Percentiles rank a stretch among this genome's conserved stretches.
Evolutionary conservation across 345 rosid genomes (phyloP).

Genomic region (Gossypium stocksii): DNA sequence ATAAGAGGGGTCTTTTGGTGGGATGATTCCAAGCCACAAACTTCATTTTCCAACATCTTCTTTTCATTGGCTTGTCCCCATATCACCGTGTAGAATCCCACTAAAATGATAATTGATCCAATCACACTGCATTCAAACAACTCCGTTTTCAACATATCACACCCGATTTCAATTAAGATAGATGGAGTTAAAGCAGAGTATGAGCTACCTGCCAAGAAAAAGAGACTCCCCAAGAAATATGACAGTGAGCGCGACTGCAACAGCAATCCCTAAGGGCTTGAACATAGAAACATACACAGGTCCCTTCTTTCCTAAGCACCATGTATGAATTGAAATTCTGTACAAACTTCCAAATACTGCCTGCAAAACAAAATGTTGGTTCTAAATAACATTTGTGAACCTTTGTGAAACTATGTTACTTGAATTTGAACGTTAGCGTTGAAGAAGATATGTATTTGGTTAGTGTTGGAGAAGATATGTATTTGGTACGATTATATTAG

Average conservation of each 20-base stretch:
- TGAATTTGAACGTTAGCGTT: too few relatives aligned
- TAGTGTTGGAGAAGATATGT: too few relatives aligned
- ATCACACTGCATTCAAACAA: conserved; percentile 11
- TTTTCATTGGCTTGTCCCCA: conserved; percentile 20
- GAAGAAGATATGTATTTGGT: too few relatives aligned
- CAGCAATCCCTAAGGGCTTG: conserved; percentile 41
- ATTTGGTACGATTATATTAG: too few relatives aligned
- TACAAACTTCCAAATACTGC: conserved; percentile 36
- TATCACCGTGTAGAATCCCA: conserved; percentile 15
- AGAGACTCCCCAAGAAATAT: conserved; percentile 31
- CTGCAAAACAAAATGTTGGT: conserved; percentile 10
- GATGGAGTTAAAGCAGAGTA: background rate
- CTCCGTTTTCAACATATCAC: too few relatives aligned
- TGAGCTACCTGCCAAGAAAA: conserved; percentile 37
- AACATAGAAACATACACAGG: conserved; percentile 42
- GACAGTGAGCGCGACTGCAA: conserved; percentile 28
- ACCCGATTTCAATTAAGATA: too few relatives aligned
- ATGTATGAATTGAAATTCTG: conserved; percentile 31
- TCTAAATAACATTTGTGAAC: background rate
- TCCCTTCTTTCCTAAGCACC: conserved; percentile 39
- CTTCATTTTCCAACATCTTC: conserved; percentile 9
- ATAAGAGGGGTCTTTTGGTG: conserved; percentile 11
- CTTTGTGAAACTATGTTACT: too few relatives aligned
- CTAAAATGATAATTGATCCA: conserved; percentile 13
- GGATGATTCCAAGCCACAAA: conserved; percentile 17